Conservation (phyloP, 768 basidiomycete species). For the Boletus subcaerulescens region DNA sequence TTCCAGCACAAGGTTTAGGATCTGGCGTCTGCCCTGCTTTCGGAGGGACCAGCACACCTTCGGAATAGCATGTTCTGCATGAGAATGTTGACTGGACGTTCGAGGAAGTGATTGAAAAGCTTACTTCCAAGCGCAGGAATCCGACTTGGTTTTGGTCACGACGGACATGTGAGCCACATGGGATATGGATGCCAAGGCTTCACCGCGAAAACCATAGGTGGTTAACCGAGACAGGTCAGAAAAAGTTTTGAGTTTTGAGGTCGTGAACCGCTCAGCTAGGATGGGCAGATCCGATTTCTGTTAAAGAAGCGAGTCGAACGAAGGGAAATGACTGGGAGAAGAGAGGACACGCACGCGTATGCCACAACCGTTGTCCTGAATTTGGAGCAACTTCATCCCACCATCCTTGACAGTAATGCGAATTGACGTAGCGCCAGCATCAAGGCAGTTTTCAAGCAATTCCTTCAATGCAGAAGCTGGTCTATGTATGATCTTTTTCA, state of each 20-base stretch:
- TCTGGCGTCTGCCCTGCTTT: conserved; percentile 72
- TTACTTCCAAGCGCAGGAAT: conserved; percentile 91
- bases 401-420: conserved; percentile 91
- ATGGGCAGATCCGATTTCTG: conserved; percentile 88
- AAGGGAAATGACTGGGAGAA: neutral
- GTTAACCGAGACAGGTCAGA: conserved; percentile 79
- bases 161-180: conserved; percentile 89
- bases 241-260: conserved; percentile 86
- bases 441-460: conserved; percentile 91
- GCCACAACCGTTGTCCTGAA: conserved; percentile 95
- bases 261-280: conserved; percentile 92
- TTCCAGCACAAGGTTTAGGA: conserved; percentile 89
- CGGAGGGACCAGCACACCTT: conserved; percentile 67
- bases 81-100: conserved; percentile 3
- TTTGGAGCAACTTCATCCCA: conserved; percentile 90
- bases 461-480: conserved; percentile 97
- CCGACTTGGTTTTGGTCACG: conserved; percentile 82
- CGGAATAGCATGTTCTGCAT: conserved; percentile 73
- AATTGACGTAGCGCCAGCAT: conserved; percentile 87
- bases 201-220: conserved; percentile 96
- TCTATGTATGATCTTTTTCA: conserved; percentile 73
- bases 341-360: conserved; percentile 63
- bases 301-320: neutral
- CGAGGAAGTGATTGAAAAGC: conserved; percentile 27
- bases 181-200: conserved; percentile 94